Evolutionary conservation across 2,329 filamentous ascomycete species (phyloP).

Genomic region (Lachnellula willkommii): DNA sequence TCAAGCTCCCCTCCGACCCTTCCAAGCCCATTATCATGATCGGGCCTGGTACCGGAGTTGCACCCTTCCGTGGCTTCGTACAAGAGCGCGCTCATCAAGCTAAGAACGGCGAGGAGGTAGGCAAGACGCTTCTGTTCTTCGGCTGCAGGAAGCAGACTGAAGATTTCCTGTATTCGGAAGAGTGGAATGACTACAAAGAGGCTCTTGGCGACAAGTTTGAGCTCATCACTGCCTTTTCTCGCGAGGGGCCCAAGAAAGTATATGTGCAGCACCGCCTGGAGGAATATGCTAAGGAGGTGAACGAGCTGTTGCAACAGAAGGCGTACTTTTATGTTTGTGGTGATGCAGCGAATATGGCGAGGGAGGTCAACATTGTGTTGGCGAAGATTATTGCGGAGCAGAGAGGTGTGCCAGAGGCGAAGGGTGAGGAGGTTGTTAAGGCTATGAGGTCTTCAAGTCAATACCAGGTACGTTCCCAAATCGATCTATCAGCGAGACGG

Average conservation of each 20-base stretch:
- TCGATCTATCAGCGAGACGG: neutral
- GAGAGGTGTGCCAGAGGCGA: slow-evolving; percentile 73
- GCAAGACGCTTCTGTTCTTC: slow-evolving; percentile 87
- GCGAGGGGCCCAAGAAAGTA: slow-evolving; percentile 79
- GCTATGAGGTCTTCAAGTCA: slow-evolving; percentile 90
- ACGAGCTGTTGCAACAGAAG: slow-evolving; percentile 77
- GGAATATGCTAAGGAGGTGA: slow-evolving; percentile 77
- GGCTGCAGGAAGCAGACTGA: slow-evolving; percentile 84
- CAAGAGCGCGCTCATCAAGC: slow-evolving; percentile 87
- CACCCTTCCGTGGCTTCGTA: slow-evolving; percentile 91
- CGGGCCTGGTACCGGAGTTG: slow-evolving; percentile 92
- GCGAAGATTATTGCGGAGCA: slow-evolving; percentile 81
- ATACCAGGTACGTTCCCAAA: slow-evolving; percentile 66
- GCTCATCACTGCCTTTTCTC: slow-evolving; percentile 91
- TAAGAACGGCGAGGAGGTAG: slow-evolving; percentile 73
- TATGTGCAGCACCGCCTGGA: slow-evolving; percentile 93
- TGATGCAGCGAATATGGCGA: slow-evolving; percentile 95
- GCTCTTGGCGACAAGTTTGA: slow-evolving; percentile 83
- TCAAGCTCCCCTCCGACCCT: slow-evolving; percentile 95
- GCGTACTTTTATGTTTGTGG: slow-evolving; percentile 98
- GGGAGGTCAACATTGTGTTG: slow-evolving; percentile 84
- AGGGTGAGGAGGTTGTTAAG: slow-evolving; percentile 96
- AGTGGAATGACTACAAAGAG: slow-evolving; percentile 85
- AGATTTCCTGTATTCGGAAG: slow-evolving; percentile 86
- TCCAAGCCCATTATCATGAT: slow-evolving; percentile 93